Evolutionary conservation across 768 basidiomycete species (phyloP).

Genomic region (Amanita rubescens): DNA sequence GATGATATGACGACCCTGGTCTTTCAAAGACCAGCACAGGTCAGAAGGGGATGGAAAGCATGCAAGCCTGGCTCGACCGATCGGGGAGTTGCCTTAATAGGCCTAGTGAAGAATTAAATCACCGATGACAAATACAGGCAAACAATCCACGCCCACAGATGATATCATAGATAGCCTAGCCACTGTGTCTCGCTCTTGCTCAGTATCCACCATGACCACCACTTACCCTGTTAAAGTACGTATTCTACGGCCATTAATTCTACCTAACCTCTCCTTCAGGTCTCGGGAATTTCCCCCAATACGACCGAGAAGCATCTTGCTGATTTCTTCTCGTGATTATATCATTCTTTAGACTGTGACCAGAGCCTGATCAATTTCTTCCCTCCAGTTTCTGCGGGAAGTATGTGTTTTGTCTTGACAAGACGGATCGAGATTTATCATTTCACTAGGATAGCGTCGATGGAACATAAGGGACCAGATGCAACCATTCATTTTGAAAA

Average conservation of each 20-base stretch:
- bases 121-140: not conserved
- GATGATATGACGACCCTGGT: not conserved
- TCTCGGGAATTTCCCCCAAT: conserved; percentile 57
- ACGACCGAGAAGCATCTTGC: conserved; percentile 64
- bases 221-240: conserved; percentile 35
- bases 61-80: not conserved
- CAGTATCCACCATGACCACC: not conserved
- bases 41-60: not conserved
- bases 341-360: conserved; percentile 2
- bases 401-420: conserved; percentile 29
- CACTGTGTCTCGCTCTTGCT: not conserved
- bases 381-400: conserved; percentile 76
- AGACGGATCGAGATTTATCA: not conserved
- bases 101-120: not conserved
- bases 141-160: not conserved
- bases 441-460: conserved; percentile 49
- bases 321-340: conserved; percentile 73
- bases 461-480: conserved; percentile 40
- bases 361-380: conserved; percentile 9
- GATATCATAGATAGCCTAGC: not conserved
- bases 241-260: not conserved
- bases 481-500: conserved; percentile 87
- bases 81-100: not conserved
- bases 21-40: conserved; percentile 2
- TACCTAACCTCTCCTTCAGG: conserved; percentile 32